Conservation (phyloP, 1,284 basidiomycete genomes). For the Rhizopogon hawkerae region DNA sequence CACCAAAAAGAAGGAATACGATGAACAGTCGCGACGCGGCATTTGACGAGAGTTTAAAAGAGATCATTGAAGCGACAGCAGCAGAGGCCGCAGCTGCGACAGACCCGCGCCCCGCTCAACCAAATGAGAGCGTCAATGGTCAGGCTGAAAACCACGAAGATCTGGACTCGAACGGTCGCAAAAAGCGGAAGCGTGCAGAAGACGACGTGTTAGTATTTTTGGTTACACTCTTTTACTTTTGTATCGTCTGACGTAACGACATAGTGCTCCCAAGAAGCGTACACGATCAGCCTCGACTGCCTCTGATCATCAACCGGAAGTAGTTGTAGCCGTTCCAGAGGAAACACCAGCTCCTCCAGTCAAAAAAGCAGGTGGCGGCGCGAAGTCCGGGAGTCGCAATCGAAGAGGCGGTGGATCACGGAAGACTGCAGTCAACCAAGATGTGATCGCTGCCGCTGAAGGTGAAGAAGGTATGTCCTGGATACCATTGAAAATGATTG, state of each 20-base stretch:
- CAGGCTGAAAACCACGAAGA: slow-evolving; percentile 38
- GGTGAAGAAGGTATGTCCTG: slow-evolving; percentile 53
- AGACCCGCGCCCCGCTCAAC: slow-evolving; percentile 20
- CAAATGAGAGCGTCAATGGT: slow-evolving; percentile 24
- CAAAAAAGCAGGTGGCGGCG: slow-evolving; percentile 14
- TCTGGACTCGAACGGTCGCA: slow-evolving; percentile 39
- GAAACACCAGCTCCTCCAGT: slow-evolving; percentile 29
- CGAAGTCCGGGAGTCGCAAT: slow-evolving; percentile 30
- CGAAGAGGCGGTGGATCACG: slow-evolving; percentile 31
- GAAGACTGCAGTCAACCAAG: slow-evolving; percentile 24
- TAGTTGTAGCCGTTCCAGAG: slow-evolving; percentile 33
- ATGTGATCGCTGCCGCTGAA: slow-evolving; percentile 40
- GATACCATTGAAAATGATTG: slow-evolving; percentile 16
- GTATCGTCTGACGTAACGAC: slow-evolving; percentile 12
- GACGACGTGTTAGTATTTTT: slow-evolving; percentile 53
- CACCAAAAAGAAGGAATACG: slow-evolving; percentile 80
- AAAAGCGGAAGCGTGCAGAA: slow-evolving; percentile 67
- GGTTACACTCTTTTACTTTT: slow-evolving; percentile 8
- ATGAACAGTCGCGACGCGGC: slow-evolving; percentile 97
- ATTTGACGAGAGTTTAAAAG: slow-evolving; percentile 80
- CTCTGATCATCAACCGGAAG: slow-evolving; percentile 44
- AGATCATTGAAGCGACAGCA: slow-evolving; percentile 63
- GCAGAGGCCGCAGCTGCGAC: slow-evolving; percentile 50
- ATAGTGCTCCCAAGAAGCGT: slow-evolving; percentile 53
- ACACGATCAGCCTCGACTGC: slow-evolving; percentile 62